phyloP scores from a whole-genome alignment of 2,329 filamentous ascomycete genomes.

The Colletotrichum shisoi region DNA sequence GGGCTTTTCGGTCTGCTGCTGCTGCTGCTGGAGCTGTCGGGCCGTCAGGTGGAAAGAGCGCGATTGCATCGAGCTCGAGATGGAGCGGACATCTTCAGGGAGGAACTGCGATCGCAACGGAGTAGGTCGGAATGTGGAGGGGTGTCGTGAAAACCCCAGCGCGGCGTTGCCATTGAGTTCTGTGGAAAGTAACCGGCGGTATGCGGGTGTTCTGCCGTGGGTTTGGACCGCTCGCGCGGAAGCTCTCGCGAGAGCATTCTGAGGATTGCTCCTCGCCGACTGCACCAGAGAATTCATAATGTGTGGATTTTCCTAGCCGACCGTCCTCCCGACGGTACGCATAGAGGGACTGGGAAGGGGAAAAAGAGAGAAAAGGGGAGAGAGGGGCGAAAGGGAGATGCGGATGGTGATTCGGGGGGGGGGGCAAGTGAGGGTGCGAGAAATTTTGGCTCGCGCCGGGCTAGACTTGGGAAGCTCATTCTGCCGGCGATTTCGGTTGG shows the following conservation, averaged over 20 bases:
- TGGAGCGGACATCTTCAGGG: constrained; percentile 52
- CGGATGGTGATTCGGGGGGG: constrained; percentile 40
- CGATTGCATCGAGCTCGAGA: constrained; percentile 48
- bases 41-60: constrained; percentile 52
- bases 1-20: constrained; percentile 46
- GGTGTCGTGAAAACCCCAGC: constrained; percentile 44
- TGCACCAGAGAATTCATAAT: constrained; percentile 58
- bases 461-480: constrained; percentile 37
- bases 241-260: constrained; percentile 54
- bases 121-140: constrained; percentile 46
- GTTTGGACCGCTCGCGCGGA: constrained; percentile 51
- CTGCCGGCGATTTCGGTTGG: constrained; percentile 49
- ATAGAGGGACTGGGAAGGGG: constrained; percentile 28
- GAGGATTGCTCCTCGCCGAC: constrained; percentile 54
- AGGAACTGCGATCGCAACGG: constrained; percentile 58
- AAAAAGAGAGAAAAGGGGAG: constrained; percentile 35
- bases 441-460: constrained; percentile 48
- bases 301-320: constrained; percentile 36
- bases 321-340: constrained; percentile 46
- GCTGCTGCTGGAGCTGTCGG: constrained; percentile 43
- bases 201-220: constrained; percentile 57
- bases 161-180: constrained; percentile 42
- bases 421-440: constrained; percentile 45
- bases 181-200: constrained; percentile 56
- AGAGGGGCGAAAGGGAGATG: constrained; percentile 41